Conservation (phyloP, 441 rosid species). For the Hypseocharis bilobata region DNA sequence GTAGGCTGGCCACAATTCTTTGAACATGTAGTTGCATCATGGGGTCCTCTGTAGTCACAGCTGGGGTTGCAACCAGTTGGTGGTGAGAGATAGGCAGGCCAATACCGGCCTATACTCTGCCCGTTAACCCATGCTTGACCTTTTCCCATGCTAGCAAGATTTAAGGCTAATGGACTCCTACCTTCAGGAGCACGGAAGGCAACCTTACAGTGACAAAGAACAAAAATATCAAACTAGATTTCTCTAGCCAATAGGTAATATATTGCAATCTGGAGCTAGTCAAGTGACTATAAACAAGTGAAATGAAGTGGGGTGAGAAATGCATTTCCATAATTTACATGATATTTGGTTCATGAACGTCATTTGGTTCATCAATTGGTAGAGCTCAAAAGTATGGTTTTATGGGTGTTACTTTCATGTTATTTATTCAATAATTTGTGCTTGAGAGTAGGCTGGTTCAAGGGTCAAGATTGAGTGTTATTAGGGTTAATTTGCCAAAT, state of each 20-base stretch:
- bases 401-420: no score
- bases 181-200: conserved; percentile 42
- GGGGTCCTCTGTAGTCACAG: conserved; percentile 55
- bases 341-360: background rate
- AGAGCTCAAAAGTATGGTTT: no score
- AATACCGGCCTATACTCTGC: conserved; percentile 51
- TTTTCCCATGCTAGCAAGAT: conserved; percentile 59
- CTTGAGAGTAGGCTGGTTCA: background rate
- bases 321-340: background rate
- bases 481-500: background rate
- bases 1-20: conserved; percentile 55
- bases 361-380: background rate
- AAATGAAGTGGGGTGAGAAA: background rate
- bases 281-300: background rate
- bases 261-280: background rate
- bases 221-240: conserved; percentile 1
- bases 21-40: conserved; percentile 39
- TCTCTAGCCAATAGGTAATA: background rate
- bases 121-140: conserved; percentile 73
- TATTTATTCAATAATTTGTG: no score
- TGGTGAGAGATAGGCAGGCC: conserved; percentile 52
- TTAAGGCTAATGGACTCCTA: conserved; percentile 43
- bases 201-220: conserved; percentile 22
- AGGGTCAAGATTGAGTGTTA: background rate
- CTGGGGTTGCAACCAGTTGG: conserved; percentile 35